Evolutionary conservation across 768 basidiomycete species (phyloP), one percentile per base, ranked within the genome.

Genomic region (Mycena alexandri): DNA sequence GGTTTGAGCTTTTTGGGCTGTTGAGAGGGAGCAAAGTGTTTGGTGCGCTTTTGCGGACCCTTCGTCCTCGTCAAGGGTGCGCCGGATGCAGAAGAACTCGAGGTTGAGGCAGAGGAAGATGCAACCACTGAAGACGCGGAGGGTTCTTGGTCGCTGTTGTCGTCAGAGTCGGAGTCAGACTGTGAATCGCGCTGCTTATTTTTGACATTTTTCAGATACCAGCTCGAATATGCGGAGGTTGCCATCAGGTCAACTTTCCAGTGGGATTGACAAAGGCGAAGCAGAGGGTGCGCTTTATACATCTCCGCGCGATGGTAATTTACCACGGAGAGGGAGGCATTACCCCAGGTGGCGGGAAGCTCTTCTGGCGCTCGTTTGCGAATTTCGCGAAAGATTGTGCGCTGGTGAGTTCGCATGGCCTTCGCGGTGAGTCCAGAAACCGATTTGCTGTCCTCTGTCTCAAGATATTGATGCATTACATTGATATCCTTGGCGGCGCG

Each of bases 291-390:
- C 10, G 38, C 41, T 7, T 11, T 16, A 53, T 62, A 62, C 41
- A 62, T 51, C 22, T 62, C 36, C 12, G 61, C 22, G 14, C 50
- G 61, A 17, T 52, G 61, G 25, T 53, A 62, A 12, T 52, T 62
- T 5, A 33, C 17, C 5, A 62, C 51, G 11, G 25, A 13, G 12
- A 62, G 34, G 5, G 60, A 52, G 13, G 60, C 61, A 6, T 29
- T 3, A 12, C 41, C 47, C 61, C 61, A 62, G 13, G 51, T 52
- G 21, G 38, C 9, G 8, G 61, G 61, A n/a, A 62, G 25, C 9
- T 53, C 19, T 5, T 10, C 14, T 5, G 51, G 61, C 25, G 24
- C 29, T 13, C 12, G n/a, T 3, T 22, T n/a, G 12, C 19, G 2
- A 14, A 60, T 60, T 19, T 60, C 33, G 14, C 13, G 24, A 24